phyloP scores from a whole-genome alignment of 2,329 filamentous ascomycete species.

The Clarireedia homoeocarpa region DNA sequence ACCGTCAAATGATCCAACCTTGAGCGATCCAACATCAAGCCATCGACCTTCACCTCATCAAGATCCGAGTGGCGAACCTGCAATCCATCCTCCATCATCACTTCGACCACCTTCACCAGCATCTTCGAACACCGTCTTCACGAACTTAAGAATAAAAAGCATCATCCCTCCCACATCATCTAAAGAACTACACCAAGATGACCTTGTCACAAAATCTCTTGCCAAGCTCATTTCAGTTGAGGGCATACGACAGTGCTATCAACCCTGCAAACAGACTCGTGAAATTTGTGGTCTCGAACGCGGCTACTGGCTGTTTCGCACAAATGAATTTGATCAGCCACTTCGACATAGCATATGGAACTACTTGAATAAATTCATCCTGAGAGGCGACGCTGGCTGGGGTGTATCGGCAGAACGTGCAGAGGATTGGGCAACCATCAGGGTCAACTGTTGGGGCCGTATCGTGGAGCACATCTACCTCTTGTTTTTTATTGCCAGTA shows the following conservation, averaged over 20 bases:
- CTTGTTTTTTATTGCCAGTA: conserved; percentile 64
- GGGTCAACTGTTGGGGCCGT: conserved; percentile 73
- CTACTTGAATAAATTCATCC: conserved; percentile 52
- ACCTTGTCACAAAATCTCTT: conserved; percentile 50
- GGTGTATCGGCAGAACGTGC: conserved; percentile 51
- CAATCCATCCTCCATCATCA: neutral
- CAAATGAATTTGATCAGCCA: conserved; percentile 42
- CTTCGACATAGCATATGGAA: conserved; percentile 51
- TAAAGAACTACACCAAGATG: conserved; percentile 36
- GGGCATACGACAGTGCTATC: conserved; percentile 44
- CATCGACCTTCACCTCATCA: no score
- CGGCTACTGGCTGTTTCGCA: conserved; percentile 68
- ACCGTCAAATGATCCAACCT: no score
- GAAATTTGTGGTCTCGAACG: conserved; percentile 55
- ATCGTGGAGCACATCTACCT: conserved; percentile 67
- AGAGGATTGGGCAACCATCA: conserved; percentile 37
- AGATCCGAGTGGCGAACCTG: no score
- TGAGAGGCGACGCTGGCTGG: conserved; percentile 55
- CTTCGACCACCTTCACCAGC: neutral
- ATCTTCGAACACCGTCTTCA: neutral
- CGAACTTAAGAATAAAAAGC: conserved; percentile 42
- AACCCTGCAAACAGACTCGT: conserved; percentile 41
- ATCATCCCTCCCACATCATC: conserved; percentile 45
- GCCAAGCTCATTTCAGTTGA: conserved; percentile 37
- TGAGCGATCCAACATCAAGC: no score